Evolutionary conservation across 2,329 filamentous ascomycete species (phyloP).

Genomic region (Paraconiothyrium brasiliense): DNA sequence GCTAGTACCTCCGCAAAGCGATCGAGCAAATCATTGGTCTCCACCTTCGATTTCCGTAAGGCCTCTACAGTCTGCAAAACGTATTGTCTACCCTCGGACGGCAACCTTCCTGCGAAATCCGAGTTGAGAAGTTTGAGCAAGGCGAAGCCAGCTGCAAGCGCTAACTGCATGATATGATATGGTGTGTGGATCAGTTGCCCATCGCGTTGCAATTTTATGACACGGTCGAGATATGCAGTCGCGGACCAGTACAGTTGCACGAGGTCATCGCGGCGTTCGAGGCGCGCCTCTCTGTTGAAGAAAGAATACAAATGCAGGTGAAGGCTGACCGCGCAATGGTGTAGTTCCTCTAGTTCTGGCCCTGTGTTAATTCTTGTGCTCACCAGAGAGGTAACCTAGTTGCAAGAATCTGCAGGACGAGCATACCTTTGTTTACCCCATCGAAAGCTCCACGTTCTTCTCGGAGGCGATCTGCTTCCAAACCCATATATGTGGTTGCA

Average conservation of each 20-base stretch:
- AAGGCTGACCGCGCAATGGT: slow-evolving; percentile 76
- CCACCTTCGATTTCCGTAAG: slow-evolving; percentile 76
- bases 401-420: background rate
- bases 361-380: slow-evolving; percentile 54
- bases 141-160: slow-evolving; percentile 81
- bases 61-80: slow-evolving; percentile 76
- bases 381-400: background rate
- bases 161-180: slow-evolving; percentile 85
- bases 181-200: slow-evolving; percentile 72
- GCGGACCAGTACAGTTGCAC: slow-evolving; percentile 79
- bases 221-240: slow-evolving; percentile 71
- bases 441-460: slow-evolving; percentile 46
- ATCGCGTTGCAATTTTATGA: slow-evolving; percentile 63
- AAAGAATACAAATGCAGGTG: slow-evolving; percentile 82
- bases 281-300: slow-evolving; percentile 78
- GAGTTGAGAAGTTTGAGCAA: slow-evolving; percentile 79
- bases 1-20: slow-evolving; percentile 85
- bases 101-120: slow-evolving; percentile 72
- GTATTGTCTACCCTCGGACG: slow-evolving; percentile 72
- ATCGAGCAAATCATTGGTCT: slow-evolving; percentile 81
- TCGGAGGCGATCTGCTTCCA: slow-evolving; percentile 48
- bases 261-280: slow-evolving; percentile 68
- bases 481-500: slow-evolving; percentile 45
- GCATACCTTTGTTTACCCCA: slow-evolving; percentile 45
- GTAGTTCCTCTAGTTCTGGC: slow-evolving; percentile 62